A percentile compares a stretch with the other conserved stretches of the same genome.
Evolutionary conservation across 306 rosid species (phyloP).

Genomic region (Parietaria judaica): DNA sequence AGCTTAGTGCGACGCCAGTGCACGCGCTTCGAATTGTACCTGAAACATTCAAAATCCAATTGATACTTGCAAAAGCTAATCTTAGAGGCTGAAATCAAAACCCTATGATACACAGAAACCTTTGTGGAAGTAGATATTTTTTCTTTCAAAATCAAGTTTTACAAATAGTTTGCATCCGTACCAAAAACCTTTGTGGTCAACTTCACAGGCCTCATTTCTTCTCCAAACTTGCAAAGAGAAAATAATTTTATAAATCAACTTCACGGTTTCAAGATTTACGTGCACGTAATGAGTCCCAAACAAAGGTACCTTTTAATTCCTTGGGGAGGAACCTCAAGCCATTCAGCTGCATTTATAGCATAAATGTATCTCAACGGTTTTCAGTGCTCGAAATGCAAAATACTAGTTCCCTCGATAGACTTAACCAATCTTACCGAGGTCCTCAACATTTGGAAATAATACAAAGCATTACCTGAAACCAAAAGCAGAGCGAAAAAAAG

Average conservation of each 20-base stretch:
- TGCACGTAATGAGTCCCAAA: neutral
- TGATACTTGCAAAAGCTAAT: too few relatives aligned
- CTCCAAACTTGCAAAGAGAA: constrained; percentile 72
- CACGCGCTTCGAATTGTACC: too few relatives aligned
- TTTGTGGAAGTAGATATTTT: neutral
- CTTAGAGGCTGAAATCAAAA: too few relatives aligned
- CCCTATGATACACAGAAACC: too few relatives aligned
- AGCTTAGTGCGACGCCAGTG: too few relatives aligned
- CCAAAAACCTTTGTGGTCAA: constrained; percentile 93
- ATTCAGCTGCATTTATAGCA: constrained; percentile 60
- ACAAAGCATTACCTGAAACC: constrained; percentile 62
- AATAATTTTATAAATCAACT: neutral
- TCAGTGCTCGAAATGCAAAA: constrained; percentile 15
- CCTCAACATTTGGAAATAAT: constrained; percentile 72
- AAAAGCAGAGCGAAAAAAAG: constrained; percentile 58
- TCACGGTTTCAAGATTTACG: neutral
- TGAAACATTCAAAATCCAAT: too few relatives aligned
- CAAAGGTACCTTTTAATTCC: constrained; percentile 71
- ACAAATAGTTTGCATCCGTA: constrained; percentile 25
- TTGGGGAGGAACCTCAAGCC: constrained; percentile 77
- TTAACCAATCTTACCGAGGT: constrained; percentile 57
- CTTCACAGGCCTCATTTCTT: constrained; percentile 98
- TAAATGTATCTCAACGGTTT: constrained; percentile 17
- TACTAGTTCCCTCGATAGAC: neutral
- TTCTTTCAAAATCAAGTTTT: neutral